Evolutionary conservation across 257 asterid species (phyloP).

Genomic region (Ophiorrhiza pumila): DNA sequence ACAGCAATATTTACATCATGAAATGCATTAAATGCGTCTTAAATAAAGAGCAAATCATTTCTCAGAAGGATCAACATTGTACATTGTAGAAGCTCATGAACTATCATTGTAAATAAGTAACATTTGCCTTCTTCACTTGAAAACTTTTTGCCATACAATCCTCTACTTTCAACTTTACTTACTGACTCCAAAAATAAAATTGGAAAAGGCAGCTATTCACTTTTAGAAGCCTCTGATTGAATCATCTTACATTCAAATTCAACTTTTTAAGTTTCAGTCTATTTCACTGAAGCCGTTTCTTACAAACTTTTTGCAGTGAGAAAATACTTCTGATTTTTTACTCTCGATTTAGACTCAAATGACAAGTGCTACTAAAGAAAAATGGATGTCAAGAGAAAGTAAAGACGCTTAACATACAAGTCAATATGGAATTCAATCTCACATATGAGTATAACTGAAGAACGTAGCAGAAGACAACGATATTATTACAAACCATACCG

Average conservation of each 20-base stretch:
- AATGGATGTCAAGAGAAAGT: not conserved
- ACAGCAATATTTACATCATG: not conserved
- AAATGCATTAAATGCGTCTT: not conserved
- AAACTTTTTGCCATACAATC: not conserved
- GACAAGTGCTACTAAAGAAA: not conserved
- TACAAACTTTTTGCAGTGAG: not conserved
- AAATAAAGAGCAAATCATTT: not conserved
- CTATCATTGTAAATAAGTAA: not conserved
- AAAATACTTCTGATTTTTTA: not conserved
- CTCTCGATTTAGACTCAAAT: not conserved
- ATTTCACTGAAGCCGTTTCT: not conserved
- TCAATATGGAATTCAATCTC: not conserved
- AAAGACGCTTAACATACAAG: not conserved
- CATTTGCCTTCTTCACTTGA: too few relatives aligned
- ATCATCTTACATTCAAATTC: not conserved
- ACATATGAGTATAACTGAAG: too few relatives aligned
- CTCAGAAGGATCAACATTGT: not conserved
- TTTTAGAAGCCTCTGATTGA: not conserved
- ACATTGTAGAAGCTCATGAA: not conserved
- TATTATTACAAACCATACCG: conserved; percentile 47
- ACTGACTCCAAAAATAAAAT: not conserved
- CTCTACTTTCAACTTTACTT: not conserved
- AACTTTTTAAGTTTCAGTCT: not conserved
- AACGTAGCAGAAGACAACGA: not conserved
- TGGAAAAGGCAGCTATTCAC: not conserved